Conservation (phyloP, 169 alveolate genomes). For the Ichthyophthirius multifiliis region DNA sequence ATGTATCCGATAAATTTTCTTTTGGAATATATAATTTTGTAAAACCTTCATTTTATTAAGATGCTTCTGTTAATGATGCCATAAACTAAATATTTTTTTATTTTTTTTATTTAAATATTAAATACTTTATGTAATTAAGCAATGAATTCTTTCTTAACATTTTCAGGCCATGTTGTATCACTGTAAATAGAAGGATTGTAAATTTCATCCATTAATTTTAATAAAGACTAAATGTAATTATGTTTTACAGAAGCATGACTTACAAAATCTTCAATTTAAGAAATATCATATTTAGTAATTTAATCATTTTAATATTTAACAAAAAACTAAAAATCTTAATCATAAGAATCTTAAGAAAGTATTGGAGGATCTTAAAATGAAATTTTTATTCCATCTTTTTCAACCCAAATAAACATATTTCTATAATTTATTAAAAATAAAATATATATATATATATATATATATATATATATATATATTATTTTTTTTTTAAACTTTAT, state of each 20-base stretch:
- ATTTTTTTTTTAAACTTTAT: not conserved
- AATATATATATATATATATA: not conserved
- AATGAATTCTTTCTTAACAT: slow-evolving; percentile 89
- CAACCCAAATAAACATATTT: slow-evolving; percentile 27
- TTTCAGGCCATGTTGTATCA: slow-evolving; percentile 91
- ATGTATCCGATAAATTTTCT: slow-evolving; percentile 87
- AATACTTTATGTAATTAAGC: slow-evolving; percentile 84
- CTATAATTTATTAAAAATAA: not conserved
- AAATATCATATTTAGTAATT: slow-evolving; percentile 15
- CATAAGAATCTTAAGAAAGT: slow-evolving; percentile 23
- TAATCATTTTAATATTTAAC: slow-evolving; percentile 25
- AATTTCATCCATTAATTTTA: slow-evolving; percentile 62
- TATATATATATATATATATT: not conserved
- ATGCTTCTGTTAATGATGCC: slow-evolving; percentile 86
- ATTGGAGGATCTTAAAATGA: slow-evolving; percentile 26
- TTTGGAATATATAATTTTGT: slow-evolving; percentile 91
- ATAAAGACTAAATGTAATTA: slow-evolving; percentile 56
- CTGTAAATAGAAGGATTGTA: slow-evolving; percentile 50
- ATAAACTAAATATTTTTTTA: slow-evolving; percentile 53
- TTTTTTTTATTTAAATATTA: not conserved
- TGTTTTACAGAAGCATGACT: slow-evolving; percentile 48
- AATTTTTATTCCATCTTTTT: not conserved
- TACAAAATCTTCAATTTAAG: slow-evolving; percentile 37
- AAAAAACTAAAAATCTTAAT: slow-evolving; percentile 45
- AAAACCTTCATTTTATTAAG: slow-evolving; percentile 86